These are phyloP conservation scores for Aspergillus sp. DNA, from an alignment of 2,329 filamentous ascomycete genomes.

Conservation along the genomic window DNA sequence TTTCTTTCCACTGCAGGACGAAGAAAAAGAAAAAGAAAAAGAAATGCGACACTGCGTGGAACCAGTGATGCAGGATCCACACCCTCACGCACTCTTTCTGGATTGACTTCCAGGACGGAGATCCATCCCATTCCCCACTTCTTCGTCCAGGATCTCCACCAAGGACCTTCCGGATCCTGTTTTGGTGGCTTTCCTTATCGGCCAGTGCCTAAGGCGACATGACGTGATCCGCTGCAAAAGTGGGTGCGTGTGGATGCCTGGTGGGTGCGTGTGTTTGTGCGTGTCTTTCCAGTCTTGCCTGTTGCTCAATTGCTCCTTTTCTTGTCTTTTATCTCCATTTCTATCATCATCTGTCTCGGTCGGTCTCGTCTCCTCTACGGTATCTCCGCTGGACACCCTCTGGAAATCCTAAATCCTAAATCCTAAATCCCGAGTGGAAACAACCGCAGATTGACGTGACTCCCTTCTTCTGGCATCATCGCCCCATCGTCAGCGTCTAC, in stretches of 20 bases:
- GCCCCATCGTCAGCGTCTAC: background rate
- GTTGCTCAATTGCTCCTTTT: no score
- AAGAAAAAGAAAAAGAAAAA: no score
- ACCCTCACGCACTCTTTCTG: background rate
- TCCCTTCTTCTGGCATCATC: constrained; percentile 1
- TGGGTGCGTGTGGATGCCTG: background rate
- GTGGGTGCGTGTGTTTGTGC: background rate
- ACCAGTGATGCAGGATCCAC: background rate
- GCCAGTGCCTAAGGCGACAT: constrained; percentile 4
- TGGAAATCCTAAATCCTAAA: no score
- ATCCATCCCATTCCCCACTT: constrained; percentile 2
- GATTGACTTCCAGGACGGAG: constrained; percentile 7
- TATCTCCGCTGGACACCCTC: no score
- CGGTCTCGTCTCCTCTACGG: no score
- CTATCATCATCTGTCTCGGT: background rate
- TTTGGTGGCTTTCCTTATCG: constrained; percentile 2
- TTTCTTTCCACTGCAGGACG: no score
- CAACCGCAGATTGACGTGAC: background rate
- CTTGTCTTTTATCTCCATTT: background rate
- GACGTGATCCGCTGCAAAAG: constrained; percentile 7
- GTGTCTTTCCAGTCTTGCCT: background rate
- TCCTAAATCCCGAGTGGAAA: no score
- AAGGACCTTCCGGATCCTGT: constrained; percentile 8
- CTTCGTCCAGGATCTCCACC: background rate
- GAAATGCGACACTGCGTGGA: background rate